Evolutionary conservation across 305 asterid genomes (phyloP).

Genomic region (Lippia alba): DNA sequence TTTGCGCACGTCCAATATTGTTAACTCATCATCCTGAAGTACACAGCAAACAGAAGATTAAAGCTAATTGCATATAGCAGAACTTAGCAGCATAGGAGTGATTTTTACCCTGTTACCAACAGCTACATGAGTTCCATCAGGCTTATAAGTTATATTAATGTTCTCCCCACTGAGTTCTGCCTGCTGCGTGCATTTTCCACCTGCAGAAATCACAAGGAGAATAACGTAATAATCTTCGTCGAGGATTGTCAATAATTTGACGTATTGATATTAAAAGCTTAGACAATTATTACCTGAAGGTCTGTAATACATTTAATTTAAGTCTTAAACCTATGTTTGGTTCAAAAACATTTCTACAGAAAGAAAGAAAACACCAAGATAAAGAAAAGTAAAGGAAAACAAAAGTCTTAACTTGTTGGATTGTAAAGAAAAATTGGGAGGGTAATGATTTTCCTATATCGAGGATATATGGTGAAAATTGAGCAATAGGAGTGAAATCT

Average conservation of each 20-base stretch:
- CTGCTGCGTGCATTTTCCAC: slow-evolving; percentile 96
- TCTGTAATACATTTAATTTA: background rate
- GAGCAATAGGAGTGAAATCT: too few species aligned
- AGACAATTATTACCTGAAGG: background rate
- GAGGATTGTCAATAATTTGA: too few species aligned
- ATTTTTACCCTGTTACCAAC: slow-evolving; percentile 91
- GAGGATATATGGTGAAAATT: too few species aligned
- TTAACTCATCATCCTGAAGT: slow-evolving; percentile 89
- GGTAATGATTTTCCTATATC: too few species aligned
- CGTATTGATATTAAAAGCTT: slow-evolving; percentile 5
- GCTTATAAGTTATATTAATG: slow-evolving; percentile 94
- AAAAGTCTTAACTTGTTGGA: too few species aligned
- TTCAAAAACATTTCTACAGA: slow-evolving; percentile 4
- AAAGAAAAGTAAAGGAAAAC: background rate
- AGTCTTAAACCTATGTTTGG: background rate
- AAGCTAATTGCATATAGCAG: slow-evolving; percentile 9
- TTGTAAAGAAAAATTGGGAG: too few species aligned
- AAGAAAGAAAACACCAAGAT: too few species aligned
- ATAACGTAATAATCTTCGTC: background rate
- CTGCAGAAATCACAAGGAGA: slow-evolving; percentile 46
- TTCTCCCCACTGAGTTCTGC: slow-evolving; percentile 98
- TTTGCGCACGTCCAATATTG: slow-evolving; percentile 96
- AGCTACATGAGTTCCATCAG: slow-evolving; percentile 94
- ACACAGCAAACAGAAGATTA: slow-evolving; percentile 21
- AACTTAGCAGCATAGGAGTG: slow-evolving; percentile 6